Conservation (phyloP, 2,329 filamentous ascomycete species). For the Ilyonectria sp. region DNA sequence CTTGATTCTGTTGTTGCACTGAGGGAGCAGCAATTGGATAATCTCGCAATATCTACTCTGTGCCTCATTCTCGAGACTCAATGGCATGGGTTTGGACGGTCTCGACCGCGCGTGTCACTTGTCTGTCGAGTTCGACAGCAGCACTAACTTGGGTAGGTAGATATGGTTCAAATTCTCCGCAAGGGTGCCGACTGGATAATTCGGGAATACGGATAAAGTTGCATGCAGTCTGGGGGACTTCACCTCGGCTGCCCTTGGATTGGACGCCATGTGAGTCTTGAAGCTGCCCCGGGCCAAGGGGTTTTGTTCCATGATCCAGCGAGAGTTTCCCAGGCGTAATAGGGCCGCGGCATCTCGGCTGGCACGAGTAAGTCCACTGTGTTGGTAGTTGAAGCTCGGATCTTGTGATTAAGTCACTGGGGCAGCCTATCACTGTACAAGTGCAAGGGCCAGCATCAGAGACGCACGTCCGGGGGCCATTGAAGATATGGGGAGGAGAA, state of each 20-base stretch:
- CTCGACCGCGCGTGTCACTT: constrained; percentile 12
- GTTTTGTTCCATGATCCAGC: neutral
- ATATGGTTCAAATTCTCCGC: constrained; percentile 11
- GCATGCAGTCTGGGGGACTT: neutral
- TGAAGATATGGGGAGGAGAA: constrained; percentile 1
- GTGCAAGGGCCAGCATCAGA: constrained; percentile 23
- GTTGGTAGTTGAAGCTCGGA: constrained; percentile 5
- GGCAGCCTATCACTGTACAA: constrained; percentile 12
- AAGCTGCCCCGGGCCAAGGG: neutral
- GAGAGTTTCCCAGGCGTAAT: neutral
- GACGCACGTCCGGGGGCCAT: constrained; percentile 19
- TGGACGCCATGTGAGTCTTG: constrained; percentile 1
- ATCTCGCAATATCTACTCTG: constrained; percentile 6
- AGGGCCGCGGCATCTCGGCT: constrained; percentile 1
- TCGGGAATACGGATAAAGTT: constrained; percentile 24
- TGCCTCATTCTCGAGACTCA: neutral
- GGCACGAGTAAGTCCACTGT: neutral
- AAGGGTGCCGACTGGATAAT: constrained; percentile 21
- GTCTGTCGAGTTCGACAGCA: neutral
- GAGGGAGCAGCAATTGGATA: constrained; percentile 1
- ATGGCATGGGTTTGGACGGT: constrained; percentile 12
- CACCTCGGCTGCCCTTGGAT: neutral
- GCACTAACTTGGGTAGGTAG: constrained; percentile 15
- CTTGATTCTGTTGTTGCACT: neutral
- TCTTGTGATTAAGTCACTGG: constrained; percentile 2